Base-by-base conservation (phyloP, 192 early-diverging fungal genomes). In the Coemansia sp. region DNA sequence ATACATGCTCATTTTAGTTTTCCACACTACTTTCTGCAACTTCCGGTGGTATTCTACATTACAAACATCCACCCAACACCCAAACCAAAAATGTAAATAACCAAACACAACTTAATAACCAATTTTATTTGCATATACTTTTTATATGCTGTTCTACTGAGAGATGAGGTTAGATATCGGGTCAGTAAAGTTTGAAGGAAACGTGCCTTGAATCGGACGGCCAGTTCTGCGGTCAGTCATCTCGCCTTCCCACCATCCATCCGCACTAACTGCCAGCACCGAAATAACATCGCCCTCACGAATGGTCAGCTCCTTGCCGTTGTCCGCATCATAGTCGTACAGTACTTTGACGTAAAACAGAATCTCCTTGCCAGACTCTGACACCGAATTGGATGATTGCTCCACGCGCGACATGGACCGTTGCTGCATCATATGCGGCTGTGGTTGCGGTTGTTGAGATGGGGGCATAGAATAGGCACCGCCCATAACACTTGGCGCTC, bases 161-260 rank as follows among this genome's bases (percentile, higher is more conserved):
- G 49, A 35, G 14, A 45, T 55, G 53, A 72, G 56, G 56, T 72
- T 72, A 39, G 71, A 55, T 12, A 79, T 79, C 1, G 73, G 78
- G 15, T 84, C 74, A 9, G 77, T 73, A 58, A 80, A 77, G 52
- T 84, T 84, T 11, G 77, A 80, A 10, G 82, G 82, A 66, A 84
- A 84, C 14, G 71, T 74, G 21, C 82, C 82, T 17, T 72, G 79
- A 12, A 70, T 21, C 0, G 73, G 50, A 10, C 61, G 60, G 2
- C 77, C 69, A 22, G 77, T 77, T 25, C 69, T 19, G 12, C 63
- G 71, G 39, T 76, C 82, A 14, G 70, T 79, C 56, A 76, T 58
- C 45, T 84, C 77, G 60, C 77, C 82, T 9, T 79, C 75, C 82
- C 77, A 84, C 82, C 82, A 84, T 12, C 82, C 82, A 37, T 80